phyloP scores from a whole-genome alignment of 176 grass and related monocot species.

The Phoenix roebelenii region DNA sequence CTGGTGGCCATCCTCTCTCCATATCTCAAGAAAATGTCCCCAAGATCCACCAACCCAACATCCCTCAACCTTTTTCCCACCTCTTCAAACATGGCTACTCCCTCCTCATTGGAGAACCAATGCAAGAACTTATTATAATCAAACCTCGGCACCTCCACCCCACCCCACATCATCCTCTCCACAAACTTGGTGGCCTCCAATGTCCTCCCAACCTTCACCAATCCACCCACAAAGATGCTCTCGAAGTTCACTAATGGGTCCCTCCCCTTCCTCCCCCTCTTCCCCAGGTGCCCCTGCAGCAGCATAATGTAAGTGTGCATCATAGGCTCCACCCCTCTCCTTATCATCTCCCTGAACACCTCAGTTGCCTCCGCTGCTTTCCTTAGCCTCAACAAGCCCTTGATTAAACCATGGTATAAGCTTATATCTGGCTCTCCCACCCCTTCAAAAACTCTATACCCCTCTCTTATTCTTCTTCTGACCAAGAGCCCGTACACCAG shows the following conservation, averaged over 20 bases:
- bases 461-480: constrained; percentile 58
- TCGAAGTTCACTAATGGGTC: constrained; percentile 68
- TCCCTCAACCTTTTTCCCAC: constrained; percentile 48
- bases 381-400: constrained; percentile 65
- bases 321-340: constrained; percentile 45
- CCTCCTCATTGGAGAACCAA: constrained; percentile 66
- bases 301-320: constrained; percentile 96
- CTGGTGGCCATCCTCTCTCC: constrained; percentile 85
- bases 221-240: constrained; percentile 76
- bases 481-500: constrained; percentile 52
- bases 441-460: constrained; percentile 32
- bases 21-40: constrained; percentile 56
- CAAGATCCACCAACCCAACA: constrained; percentile 53
- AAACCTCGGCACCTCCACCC: constrained; percentile 58
- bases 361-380: constrained; percentile 45
- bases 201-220: constrained; percentile 69
- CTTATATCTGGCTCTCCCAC: constrained; percentile 34
- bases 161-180: constrained; percentile 71
- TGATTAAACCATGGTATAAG: constrained; percentile 78
- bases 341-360: constrained; percentile 63
- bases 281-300: constrained; percentile 70
- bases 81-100: constrained; percentile 54
- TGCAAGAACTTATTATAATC: constrained; percentile 80
- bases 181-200: constrained; percentile 66
- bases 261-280: constrained; percentile 63